phyloP scores from a whole-genome alignment of 1,284 basidiomycete genomes.

The Apiotrichum domesticum region DNA sequence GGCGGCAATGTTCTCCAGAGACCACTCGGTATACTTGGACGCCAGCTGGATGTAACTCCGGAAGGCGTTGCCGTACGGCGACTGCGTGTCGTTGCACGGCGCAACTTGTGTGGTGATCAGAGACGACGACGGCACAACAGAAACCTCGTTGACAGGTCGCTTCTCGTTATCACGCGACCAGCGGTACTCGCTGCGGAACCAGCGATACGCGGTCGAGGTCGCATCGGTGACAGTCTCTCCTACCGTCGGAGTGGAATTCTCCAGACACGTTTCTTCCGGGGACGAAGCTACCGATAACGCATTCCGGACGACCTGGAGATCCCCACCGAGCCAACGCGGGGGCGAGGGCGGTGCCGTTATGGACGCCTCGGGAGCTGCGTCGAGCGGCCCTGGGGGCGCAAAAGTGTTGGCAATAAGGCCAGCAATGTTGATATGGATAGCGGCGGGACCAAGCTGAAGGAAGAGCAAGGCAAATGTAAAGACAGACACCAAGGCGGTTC shows the following conservation, averaged over 20 bases:
- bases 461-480: conserved; percentile 2
- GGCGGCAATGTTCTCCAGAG: background rate
- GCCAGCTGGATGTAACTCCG: background rate
- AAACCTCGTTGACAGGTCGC: background rate
- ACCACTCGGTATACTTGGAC: background rate
- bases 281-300: background rate
- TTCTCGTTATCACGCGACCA: background rate
- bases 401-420: background rate
- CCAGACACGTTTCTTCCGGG: background rate
- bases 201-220: background rate
- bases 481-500: conserved; percentile 2
- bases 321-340: background rate
- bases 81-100: background rate
- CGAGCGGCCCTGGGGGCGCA: background rate
- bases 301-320: conserved; percentile 7
- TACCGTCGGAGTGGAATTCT: background rate
- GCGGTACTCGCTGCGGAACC: conserved; percentile 4
- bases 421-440: background rate
- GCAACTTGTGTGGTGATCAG: background rate
- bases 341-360: background rate
- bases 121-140: background rate
- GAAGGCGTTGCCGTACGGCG: background rate
- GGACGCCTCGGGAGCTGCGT: background rate
- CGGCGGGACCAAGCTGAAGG: background rate
- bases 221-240: background rate